Percentiles rank a stretch among this genome's conserved stretches.
Conservation (phyloP, 208 protist genomes). For the Paratrypanosoma confusum region DNA sequence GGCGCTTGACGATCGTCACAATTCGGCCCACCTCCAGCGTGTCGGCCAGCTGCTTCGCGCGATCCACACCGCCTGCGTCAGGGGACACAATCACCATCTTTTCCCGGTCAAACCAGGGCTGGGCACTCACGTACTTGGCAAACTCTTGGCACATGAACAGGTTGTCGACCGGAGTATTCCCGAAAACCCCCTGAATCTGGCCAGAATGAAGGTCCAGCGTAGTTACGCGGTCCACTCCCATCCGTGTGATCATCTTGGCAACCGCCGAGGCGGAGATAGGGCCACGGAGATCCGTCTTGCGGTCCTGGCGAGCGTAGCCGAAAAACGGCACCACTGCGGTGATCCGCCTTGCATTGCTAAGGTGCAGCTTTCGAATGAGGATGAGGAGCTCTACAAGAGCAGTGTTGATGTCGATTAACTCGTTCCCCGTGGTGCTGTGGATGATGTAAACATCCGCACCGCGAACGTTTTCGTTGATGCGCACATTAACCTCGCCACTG, state of each 20-base stretch:
- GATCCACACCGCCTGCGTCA: slow-evolving; percentile 91
- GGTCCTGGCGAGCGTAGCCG: slow-evolving; percentile 89
- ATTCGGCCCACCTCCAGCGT: slow-evolving; percentile 79
- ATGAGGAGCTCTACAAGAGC: slow-evolving; percentile 94
- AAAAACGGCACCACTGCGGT: slow-evolving; percentile 94
- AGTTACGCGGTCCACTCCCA: slow-evolving; percentile 86
- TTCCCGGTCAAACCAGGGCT: slow-evolving; percentile 64
- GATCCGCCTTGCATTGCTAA: slow-evolving; percentile 80
- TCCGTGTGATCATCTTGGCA: slow-evolving; percentile 84
- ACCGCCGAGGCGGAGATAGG: slow-evolving; percentile 91
- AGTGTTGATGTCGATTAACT: slow-evolving; percentile 88
- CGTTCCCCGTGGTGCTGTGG: slow-evolving; percentile 89
- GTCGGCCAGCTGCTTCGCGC: slow-evolving; percentile 84
- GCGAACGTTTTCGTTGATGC: slow-evolving; percentile 90
- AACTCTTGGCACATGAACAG: slow-evolving; percentile 80
- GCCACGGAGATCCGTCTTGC: slow-evolving; percentile 84
- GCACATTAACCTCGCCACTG: slow-evolving; percentile 85
- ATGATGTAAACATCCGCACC: slow-evolving; percentile 95
- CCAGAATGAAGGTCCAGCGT: slow-evolving; percentile 91
- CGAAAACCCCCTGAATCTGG: slow-evolving; percentile 96
- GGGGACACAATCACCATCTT: slow-evolving; percentile 90
- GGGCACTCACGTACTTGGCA: slow-evolving; percentile 45
- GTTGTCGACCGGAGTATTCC: slow-evolving; percentile 89
- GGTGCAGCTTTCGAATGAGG: slow-evolving; percentile 84
- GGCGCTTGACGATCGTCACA: slow-evolving; percentile 93